These are phyloP conservation scores for Microdochium bolleyi DNA, from an alignment of 2,329 filamentous ascomycete genomes.

Conservation along the genomic window DNA sequence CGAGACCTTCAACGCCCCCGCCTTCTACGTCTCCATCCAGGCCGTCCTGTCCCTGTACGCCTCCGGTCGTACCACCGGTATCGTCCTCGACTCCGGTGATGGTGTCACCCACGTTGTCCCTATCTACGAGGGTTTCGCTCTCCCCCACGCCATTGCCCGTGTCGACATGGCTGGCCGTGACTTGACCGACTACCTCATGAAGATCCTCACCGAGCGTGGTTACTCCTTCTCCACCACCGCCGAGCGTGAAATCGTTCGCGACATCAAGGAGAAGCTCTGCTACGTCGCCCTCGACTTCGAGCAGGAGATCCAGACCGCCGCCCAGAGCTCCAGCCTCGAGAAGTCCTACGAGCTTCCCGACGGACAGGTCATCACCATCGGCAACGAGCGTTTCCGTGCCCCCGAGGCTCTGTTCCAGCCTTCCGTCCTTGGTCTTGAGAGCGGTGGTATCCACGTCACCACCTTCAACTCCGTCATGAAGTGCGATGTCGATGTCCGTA, in stretches of 20 bases:
- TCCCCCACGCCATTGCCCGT: slow-evolving; percentile 99
- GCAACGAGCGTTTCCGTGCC: slow-evolving; percentile 99
- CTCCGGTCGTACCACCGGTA: slow-evolving; percentile 99
- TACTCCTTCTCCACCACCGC: slow-evolving; percentile 99
- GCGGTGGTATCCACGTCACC: slow-evolving; percentile 97
- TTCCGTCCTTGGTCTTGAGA: slow-evolving; percentile 95
- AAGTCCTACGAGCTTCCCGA: slow-evolving; percentile 99
- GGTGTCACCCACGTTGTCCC: slow-evolving; percentile 99
- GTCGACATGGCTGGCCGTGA: slow-evolving; percentile 99
- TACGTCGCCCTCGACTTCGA: slow-evolving; percentile 99
- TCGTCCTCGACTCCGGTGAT: slow-evolving; percentile 99
- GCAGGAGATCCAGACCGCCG: slow-evolving; percentile 99
- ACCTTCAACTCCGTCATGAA: slow-evolving; percentile 99
- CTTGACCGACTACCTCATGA: slow-evolving; percentile 99
- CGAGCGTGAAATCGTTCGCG: slow-evolving; percentile 99
- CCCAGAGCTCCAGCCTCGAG: slow-evolving; percentile 97
- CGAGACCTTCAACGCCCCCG: slow-evolving; percentile 99
- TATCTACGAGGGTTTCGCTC: slow-evolving; percentile 99
- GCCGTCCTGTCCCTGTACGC: slow-evolving; percentile 98
- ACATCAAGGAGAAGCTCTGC: slow-evolving; percentile 99
- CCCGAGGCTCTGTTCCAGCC: slow-evolving; percentile 99
- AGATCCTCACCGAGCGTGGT: slow-evolving; percentile 98
- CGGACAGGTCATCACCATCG: slow-evolving; percentile 99
- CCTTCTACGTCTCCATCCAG: slow-evolving; percentile 99
- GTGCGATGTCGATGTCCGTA: slow-evolving; percentile 99